These are phyloP conservation scores for Phialophora verrucosa DNA, from an alignment of 2,329 filamentous ascomycete genomes.

Conservation along the genomic window DNA sequence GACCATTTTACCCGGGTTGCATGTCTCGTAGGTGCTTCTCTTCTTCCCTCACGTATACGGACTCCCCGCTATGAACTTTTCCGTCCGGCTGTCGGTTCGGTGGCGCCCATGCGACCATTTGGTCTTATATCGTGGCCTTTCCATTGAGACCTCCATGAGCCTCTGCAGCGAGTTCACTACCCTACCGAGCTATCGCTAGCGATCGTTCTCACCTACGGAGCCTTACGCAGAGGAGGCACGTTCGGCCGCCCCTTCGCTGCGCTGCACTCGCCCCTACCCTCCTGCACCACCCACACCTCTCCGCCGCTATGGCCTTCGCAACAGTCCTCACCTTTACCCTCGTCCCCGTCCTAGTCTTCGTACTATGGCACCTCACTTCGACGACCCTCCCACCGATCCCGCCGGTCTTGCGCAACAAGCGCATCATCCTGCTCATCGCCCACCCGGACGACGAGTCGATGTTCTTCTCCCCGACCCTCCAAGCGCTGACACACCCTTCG, in stretches of 20 bases:
- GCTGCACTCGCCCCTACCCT: not conserved
- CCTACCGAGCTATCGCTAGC: not conserved
- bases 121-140: not conserved
- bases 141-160: not conserved
- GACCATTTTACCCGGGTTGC: slow-evolving; percentile 11
- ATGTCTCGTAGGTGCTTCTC: slow-evolving; percentile 12
- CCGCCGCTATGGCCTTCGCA: slow-evolving; percentile 21
- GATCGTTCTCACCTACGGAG: not conserved
- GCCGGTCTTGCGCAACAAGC: slow-evolving; percentile 76
- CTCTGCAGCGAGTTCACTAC: not conserved
- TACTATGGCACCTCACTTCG: slow-evolving; percentile 44
- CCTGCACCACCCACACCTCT: not conserved
- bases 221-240: not conserved
- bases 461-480: slow-evolving; percentile 93
- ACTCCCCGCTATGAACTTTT: slow-evolving; percentile 8
- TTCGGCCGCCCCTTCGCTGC: not conserved
- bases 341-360: slow-evolving; percentile 34
- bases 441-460: slow-evolving; percentile 99
- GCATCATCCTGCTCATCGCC: slow-evolving; percentile 89
- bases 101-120: not conserved
- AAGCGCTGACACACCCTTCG: slow-evolving; percentile 79
- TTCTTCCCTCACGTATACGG: not conserved
- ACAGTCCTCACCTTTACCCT: slow-evolving; percentile 32
- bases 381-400: slow-evolving; percentile 46
- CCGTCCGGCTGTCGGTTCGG: not conserved